These are phyloP conservation scores for Alnus glutinosa DNA, from an alignment of 306 rosid species.

Conservation along the genomic window DNA sequence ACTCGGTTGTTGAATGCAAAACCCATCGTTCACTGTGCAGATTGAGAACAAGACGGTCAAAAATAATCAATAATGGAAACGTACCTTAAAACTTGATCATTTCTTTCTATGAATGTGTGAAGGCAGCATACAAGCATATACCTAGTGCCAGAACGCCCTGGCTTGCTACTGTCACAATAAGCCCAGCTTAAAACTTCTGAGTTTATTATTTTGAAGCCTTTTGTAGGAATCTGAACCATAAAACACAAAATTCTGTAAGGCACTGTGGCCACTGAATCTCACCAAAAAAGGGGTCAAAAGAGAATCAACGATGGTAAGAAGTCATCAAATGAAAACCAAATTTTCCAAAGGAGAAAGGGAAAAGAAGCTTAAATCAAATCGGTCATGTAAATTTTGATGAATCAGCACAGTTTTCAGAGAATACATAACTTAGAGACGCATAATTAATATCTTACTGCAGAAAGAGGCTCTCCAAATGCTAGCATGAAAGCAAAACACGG, in stretches of 20 bases:
- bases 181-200: conserved; percentile 75
- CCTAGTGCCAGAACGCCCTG: conserved; percentile 67
- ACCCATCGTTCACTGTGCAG: conserved; percentile 80
- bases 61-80: conserved; percentile 29
- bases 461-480: conserved; percentile 81
- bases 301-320: conserved; percentile 16
- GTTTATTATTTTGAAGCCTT: conserved; percentile 64
- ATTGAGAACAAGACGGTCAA: conserved; percentile 6
- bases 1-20: conserved; percentile 78
- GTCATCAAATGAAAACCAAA: conserved; percentile 19
- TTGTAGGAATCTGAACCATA: conserved; percentile 65
- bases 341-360: conserved; percentile 14
- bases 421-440: conserved; percentile 17
- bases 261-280: conserved; percentile 25
- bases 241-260: conserved; percentile 23
- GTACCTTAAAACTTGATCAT: conserved; percentile 14
- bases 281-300: conserved; percentile 3
- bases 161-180: conserved; percentile 87
- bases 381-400: conserved; percentile 12
- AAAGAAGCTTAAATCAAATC: conserved; percentile 20
- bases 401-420: conserved; percentile 20
- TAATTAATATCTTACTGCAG: conserved; percentile 55
- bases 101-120: conserved; percentile 4
- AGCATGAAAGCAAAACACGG: conserved; percentile 86
- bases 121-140: conserved; percentile 30